Evolutionary conservation across 2,329 filamentous ascomycete species (phyloP).

Genomic region (Blastomyces silverae): DNA sequence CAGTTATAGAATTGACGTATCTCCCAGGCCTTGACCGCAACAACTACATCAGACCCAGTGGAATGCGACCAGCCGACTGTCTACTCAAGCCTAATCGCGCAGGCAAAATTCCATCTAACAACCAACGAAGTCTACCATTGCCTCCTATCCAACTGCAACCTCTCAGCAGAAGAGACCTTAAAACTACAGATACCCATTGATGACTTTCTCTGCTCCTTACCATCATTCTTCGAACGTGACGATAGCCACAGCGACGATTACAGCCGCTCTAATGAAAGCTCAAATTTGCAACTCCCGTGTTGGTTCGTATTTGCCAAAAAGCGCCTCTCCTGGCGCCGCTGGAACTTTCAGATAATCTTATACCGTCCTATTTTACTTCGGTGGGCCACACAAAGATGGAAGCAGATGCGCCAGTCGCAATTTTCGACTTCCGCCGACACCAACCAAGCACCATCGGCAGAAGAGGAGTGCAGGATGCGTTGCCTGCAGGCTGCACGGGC

Average conservation of each 20-base stretch:
- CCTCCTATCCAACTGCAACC: slow-evolving; percentile 39
- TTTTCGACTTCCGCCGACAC: neutral
- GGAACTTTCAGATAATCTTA: slow-evolving; percentile 41
- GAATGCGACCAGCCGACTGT: slow-evolving; percentile 38
- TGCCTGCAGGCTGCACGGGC: slow-evolving; percentile 39
- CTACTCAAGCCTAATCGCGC: slow-evolving; percentile 41
- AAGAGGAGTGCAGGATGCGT: slow-evolving; percentile 21
- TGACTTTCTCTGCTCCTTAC: slow-evolving; percentile 39
- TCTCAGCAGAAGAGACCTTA: slow-evolving; percentile 39
- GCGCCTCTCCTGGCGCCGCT: slow-evolving; percentile 38
- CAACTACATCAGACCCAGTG: slow-evolving; percentile 33
- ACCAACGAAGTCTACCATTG: slow-evolving; percentile 43
- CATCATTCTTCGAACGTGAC: slow-evolving; percentile 34
- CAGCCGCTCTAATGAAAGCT: slow-evolving; percentile 31
- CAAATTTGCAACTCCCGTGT: slow-evolving; percentile 12
- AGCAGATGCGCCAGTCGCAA: slow-evolving; percentile 16
- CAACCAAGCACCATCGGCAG: neutral
- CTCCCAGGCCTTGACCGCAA: slow-evolving; percentile 26
- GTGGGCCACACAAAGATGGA: slow-evolving; percentile 35
- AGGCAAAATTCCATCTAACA: slow-evolving; percentile 39
- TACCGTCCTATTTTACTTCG: slow-evolving; percentile 41
- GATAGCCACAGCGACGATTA: slow-evolving; percentile 33
- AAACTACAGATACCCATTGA: slow-evolving; percentile 39
- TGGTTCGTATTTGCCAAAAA: slow-evolving; percentile 10
- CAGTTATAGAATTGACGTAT: neutral